Base-by-base conservation (phyloP, 768 basidiomycete species). In the Polyporus arcularius region DNA sequence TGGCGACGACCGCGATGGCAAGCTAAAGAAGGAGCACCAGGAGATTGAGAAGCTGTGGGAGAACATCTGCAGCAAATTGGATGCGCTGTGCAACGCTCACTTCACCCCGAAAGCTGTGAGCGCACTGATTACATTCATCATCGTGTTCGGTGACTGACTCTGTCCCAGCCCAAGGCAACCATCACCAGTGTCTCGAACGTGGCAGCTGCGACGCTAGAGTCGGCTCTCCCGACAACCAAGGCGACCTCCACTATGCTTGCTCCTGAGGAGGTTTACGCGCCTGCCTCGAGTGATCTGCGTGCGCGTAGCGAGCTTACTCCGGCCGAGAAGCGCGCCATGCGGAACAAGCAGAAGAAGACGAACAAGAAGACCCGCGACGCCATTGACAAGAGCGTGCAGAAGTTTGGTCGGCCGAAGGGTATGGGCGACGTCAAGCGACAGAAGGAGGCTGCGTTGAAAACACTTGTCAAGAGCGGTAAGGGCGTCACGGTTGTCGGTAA, bases 1-100 rank as follows among this genome's bases (percentile, higher is more conserved):
- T 14, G 76, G 75, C 1, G 90, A 94, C 65, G 92, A 96, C 66
- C 81, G 94, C 7, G 96, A 98, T 65, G 94, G 89, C 18, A 95
- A 92, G 72, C 78, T 98, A 40, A 78, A 82, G 70, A 90, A 91
- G 70, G 93, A 97, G 72, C 96, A 98, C 72, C 85, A 88, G 14
- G 95, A 92, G 72, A 87, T 98, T 54, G 87, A 90, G 57, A 77
- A 79, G 52, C 66, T 88, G 10, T 98, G 96, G 93, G 91, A 93
- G 56, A 83, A 81, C 48, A 88, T 99, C 39, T 92, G 88, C 58
- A 78, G 82, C 47, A 97, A 96, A 71, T 79, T 98, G 39, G 97
- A 98, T 74, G 94, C 96, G 18, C 77, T 98, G 39, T 92, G 91
- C 72, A 98, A 98, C 70, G 88, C 95, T 2, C 93, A 98, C 73